Conservation (phyloP, 1,284 basidiomycete genomes). For the Ceratobasidium sp. region DNA sequence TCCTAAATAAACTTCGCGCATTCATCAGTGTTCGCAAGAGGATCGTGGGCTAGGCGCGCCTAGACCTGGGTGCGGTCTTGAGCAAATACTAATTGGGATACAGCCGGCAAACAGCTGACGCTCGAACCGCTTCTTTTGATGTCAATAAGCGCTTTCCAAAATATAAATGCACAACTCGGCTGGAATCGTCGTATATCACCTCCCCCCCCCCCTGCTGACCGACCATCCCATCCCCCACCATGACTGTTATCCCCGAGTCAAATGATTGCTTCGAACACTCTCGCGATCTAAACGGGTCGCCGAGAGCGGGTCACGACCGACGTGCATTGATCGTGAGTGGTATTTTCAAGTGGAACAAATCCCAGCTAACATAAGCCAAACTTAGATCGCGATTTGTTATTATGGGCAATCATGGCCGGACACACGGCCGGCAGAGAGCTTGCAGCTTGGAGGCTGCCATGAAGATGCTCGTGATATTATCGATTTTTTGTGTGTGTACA, state of each 20-base stretch:
- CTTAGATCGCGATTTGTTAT: background rate
- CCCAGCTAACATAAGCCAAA: background rate
- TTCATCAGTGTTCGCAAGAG: too few species aligned
- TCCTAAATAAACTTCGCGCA: too few species aligned
- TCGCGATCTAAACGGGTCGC: background rate
- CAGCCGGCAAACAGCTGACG: background rate
- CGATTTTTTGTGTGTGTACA: constrained; percentile 4
- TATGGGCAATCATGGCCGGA: background rate
- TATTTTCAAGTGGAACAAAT: background rate
- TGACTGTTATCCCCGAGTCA: background rate
- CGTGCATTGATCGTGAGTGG: background rate
- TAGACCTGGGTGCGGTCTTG: too few species aligned
- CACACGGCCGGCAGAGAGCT: too few species aligned
- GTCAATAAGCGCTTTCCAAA: background rate
- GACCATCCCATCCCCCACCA: background rate
- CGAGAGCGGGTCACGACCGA: too few species aligned
- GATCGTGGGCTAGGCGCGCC: too few species aligned
- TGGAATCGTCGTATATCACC: too few species aligned
- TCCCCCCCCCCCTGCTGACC: background rate
- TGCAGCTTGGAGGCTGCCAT: background rate
- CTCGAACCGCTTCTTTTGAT: background rate
- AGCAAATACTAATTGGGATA: background rate
- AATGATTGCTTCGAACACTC: background rate
- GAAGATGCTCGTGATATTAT: constrained; percentile 2
- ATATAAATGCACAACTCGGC: background rate